phyloP scores from a whole-genome alignment of 1,139 yeast species.

The Spathaspora jeffriesii region DNA sequence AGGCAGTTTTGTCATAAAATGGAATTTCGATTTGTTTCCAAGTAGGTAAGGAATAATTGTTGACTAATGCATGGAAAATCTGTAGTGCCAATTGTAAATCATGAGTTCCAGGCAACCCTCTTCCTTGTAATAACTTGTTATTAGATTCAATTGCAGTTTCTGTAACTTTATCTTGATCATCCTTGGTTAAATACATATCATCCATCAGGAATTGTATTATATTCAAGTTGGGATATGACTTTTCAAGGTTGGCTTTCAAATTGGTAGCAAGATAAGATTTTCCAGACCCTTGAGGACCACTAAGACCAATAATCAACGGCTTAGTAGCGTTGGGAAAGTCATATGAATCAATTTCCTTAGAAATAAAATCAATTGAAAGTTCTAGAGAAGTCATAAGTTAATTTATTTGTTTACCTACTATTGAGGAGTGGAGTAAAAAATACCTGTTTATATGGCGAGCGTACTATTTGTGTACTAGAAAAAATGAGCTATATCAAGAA shows the following conservation, averaged over 20 bases:
- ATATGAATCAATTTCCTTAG: conserved; percentile 17
- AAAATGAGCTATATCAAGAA: background rate
- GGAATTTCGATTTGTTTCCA: conserved; percentile 51
- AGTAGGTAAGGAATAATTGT: conserved; percentile 9
- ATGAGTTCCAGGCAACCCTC: conserved; percentile 97
- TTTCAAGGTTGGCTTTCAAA: conserved; percentile 36
- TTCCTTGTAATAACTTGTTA: conserved; percentile 65
- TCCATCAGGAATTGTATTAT: conserved; percentile 75
- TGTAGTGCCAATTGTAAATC: conserved; percentile 43
- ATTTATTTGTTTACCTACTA: background rate
- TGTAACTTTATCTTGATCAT: conserved; percentile 54
- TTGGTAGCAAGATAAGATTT: conserved; percentile 67
- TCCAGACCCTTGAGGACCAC: conserved; percentile 96
- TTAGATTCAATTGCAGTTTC: conserved; percentile 23
- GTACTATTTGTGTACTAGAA: background rate
- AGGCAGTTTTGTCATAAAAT: conserved; percentile 75
- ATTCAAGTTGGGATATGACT: conserved; percentile 35
- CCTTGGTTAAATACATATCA: conserved; percentile 76
- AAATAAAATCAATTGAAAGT: conserved; percentile 21
- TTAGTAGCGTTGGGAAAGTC: conserved; percentile 13
- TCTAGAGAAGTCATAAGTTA: conserved; percentile 18
- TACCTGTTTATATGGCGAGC: background rate
- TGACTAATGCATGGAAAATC: conserved; percentile 19
- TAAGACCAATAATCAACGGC: conserved; percentile 67
- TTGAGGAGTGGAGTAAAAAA: conserved; percentile 5